Evolutionary conservation across 2,329 filamentous ascomycete species (phyloP), one percentile per base, ranked within the genome.

Genomic region (Colletotrichum orchidophilum): DNA sequence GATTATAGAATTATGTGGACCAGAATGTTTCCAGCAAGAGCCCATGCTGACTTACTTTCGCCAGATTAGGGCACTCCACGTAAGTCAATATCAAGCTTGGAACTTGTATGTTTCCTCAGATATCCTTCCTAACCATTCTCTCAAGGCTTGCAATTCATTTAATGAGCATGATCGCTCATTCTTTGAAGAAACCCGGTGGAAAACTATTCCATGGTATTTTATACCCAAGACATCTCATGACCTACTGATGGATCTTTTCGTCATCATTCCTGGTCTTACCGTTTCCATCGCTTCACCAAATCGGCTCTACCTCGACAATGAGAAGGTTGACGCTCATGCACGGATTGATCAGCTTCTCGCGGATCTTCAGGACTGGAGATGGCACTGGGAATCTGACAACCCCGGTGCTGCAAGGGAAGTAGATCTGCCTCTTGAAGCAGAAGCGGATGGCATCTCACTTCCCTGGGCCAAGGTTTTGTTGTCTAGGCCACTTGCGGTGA

Each of bases 21-120:
- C 67, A 18, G 57, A 66, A 4, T 66, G 50, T 33, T 70, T 70
- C 24, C 63, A 66, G 29, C 33, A 57, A 27, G 67, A 70, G 31
- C 63, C 67, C 3, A 67, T 70, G 54, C 31, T 70, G 46, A 66
- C 67, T 6, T 52, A n/a, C 9, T 33, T 67, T 7, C 49, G 67
- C 4, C 63, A 66, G 2, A 60, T 66, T 7, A 54, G 55, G 31
- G 63, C 55, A 5, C 46, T 67, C 11, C 67, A 66, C 13, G 67
- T 62, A 55, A 70, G 67, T n/a, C 5, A 42, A 18, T 42, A 8
- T 18, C 3, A 3, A 8, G 39, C 39, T 18, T 42, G 15, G 4
- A 18, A n/a, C 39, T 42, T 42, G 18, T 15, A 3, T 33, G 18
- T 8, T 18, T n/a, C 39, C 39, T n/a, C 1, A n/a, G 18, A n/a